Base-by-base conservation (phyloP, 2,329 filamentous ascomycete species). In the Neocucurbitaria cava region DNA sequence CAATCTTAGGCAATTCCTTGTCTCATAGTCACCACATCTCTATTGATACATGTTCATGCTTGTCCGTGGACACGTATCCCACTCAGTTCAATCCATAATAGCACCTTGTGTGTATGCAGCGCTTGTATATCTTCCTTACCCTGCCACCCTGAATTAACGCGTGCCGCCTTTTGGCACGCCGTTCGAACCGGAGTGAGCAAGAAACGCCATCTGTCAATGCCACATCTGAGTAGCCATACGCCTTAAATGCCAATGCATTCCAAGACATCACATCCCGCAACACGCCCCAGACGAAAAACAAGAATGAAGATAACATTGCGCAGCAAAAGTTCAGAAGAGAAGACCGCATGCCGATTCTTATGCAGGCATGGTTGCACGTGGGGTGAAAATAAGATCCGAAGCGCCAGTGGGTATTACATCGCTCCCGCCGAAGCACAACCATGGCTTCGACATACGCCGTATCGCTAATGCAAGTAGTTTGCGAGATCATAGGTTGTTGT, bases 401-500 rank as follows among this genome's bases (percentile, higher is more conserved):
- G 20, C 33, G 31, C 31, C 30, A 33, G 31, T 38, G 31, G 33
- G 30, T 40, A 24, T 23, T 30, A 31, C 7, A 17, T 20, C 20
- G 31, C 18, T 38, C n/a, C 21, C 21, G 21, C n/a, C 24, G 31
- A 43, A 41, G 42, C n/a, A 17, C 11, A 42, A 17, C 11, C 40
- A 24, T 7, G 5, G 13, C 18, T 20, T 26, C 20, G 21, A 26
- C 39, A 15, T 41, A 26, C 42, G 45, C 68, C 66, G 48, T 63
- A 21, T 66, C 63, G 65, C 65, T 68, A 52, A 70, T 69, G 65
- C 68, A 61, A 53, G 35, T 57, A 43, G 57, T 54, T n/a, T 30
- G 44, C 49, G 38, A 49, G 36, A 45, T 35, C 47, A 54, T 4
- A 35, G 17, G 51, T 42, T 52, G 33, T 57, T 23, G 17, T 23